A percentile compares a stretch with the other conserved stretches of the same genome.
Evolutionary conservation across 2,329 filamentous ascomycete genomes (phyloP).

Genomic region (Thielaviopsis ethacetica): DNA sequence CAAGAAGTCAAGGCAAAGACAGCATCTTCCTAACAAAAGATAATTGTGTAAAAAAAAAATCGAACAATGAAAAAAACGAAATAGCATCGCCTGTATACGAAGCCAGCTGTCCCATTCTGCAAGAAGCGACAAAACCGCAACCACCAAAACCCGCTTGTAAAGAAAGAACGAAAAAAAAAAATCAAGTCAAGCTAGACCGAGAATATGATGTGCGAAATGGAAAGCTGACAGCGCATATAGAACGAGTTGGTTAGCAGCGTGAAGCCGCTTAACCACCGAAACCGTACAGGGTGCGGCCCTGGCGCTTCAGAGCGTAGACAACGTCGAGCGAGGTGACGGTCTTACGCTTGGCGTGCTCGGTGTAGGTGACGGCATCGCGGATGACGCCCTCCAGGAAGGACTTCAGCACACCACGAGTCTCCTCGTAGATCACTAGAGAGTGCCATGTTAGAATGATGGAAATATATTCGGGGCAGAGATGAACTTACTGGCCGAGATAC

Average conservation of each 20-base stretch:
- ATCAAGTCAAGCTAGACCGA: neutral
- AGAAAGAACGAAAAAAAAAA: too few species aligned
- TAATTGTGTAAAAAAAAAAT: too few species aligned
- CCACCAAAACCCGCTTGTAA: too few species aligned
- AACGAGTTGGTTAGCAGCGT: neutral
- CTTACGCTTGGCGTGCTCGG: conserved; percentile 69
- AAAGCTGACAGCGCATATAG: neutral
- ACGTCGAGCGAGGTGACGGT: conserved; percentile 56
- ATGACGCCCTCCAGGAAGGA: conserved; percentile 64
- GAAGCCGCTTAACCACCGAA: conserved; percentile 57
- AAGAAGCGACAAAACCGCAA: too few species aligned
- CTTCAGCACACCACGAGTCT: conserved; percentile 63
- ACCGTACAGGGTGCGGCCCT: conserved; percentile 68
- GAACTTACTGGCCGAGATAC: conserved; percentile 65
- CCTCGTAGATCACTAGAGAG: conserved; percentile 61
- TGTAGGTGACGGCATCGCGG: conserved; percentile 63
- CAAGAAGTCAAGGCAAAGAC: too few species aligned
- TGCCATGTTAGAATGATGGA: neutral
- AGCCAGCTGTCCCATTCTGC: too few species aligned
- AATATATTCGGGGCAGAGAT: neutral
- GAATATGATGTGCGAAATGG: neutral
- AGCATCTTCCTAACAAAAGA: too few species aligned
- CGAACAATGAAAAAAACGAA: too few species aligned
- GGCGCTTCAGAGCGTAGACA: conserved; percentile 51
- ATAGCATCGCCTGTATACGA: too few species aligned